These are phyloP conservation scores for Pichia manshurica DNA, from an alignment of 805 yeast genomes.

Conservation along the genomic window DNA sequence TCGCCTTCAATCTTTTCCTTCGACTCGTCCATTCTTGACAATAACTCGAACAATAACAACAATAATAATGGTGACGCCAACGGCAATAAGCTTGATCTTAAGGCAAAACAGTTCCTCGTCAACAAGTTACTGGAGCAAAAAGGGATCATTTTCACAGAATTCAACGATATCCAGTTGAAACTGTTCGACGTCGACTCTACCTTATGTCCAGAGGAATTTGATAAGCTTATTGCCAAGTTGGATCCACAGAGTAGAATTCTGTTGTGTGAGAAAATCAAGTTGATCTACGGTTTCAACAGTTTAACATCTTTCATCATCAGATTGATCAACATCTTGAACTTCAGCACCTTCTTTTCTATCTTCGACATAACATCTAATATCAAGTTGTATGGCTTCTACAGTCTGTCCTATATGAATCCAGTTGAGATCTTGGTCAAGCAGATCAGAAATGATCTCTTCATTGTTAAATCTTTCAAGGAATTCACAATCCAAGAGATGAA, in stretches of 20 bases:
- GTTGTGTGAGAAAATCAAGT: conserved; percentile 26
- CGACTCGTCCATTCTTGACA: conserved; percentile 6
- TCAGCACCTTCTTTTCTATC: conserved; percentile 26
- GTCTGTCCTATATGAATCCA: conserved; percentile 23
- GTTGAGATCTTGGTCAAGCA: conserved; percentile 29
- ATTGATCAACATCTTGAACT: conserved; percentile 20
- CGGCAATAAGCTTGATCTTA: not conserved
- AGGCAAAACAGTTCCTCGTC: conserved; percentile 12
- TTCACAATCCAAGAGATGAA: conserved; percentile 29
- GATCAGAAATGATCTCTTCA: conserved; percentile 26
- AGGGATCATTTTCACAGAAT: conserved; percentile 26
- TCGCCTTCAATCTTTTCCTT: conserved; percentile 5
- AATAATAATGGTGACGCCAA: conserved; percentile 6
- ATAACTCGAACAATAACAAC: not conserved
- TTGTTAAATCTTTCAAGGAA: conserved; percentile 28
- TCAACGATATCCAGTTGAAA: conserved; percentile 23
- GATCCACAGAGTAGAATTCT: conserved; percentile 17
- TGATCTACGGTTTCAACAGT: conserved; percentile 24
- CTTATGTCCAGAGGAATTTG: conserved; percentile 22
- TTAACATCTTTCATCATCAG: conserved; percentile 22
- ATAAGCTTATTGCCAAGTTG: conserved; percentile 15
- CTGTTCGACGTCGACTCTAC: conserved; percentile 28
- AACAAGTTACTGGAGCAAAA: conserved; percentile 19
- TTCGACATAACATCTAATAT: conserved; percentile 30
- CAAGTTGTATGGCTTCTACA: conserved; percentile 28